Evolutionary conservation across 1,284 basidiomycete species (phyloP), one percentile per base, ranked within the genome.

Genomic region (Laetiporus sulphureus): DNA sequence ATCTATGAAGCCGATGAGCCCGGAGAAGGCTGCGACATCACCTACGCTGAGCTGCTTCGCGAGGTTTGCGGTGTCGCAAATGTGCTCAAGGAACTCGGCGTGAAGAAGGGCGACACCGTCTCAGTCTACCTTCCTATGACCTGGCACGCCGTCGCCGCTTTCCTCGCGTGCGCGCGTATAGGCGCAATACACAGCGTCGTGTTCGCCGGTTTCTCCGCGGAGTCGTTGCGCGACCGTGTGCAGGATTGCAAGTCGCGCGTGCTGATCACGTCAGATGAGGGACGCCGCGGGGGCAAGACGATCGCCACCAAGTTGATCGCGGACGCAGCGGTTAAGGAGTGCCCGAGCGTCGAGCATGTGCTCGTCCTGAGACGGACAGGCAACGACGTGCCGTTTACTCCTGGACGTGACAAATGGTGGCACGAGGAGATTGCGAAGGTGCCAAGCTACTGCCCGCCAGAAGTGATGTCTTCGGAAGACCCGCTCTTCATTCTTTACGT

Each of bases 1-100:
- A 95, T 99, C 67, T 99, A 95, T 71, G 95, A 99, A 66, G 94
- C 92, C 3, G 96, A 99, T 57, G 95, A 98, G 66, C 90, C 93
- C 1, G 79, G 77, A 43, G 77, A 92, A 49, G 86, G 90, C 43
- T 64, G 78, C 48, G 74, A 85, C 46, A 75, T 98, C 61, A 74
- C 82, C 32, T 98, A 91, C 62, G 72, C 75, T 15, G 79, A 97
- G 64, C 86, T 99, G 46, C 79, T 98, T 44, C 82, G 80, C 49
- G 90, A 97, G 63, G 92, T 96, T 32, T 95, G 79, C 68, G 72
- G 78, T 45, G 66, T 96, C 45, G 95, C 95, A 46, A 97, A 98
- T 55, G 91, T 96, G 16, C 85, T 99, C 65, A 92, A 86, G 62
- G 71, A 69, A 2, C 80, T 91, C 58, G 94, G 95, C 46, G 77